Evolutionary conservation across 2,329 filamentous ascomycete species (phyloP).

Genomic region (Xylogone sp.): DNA sequence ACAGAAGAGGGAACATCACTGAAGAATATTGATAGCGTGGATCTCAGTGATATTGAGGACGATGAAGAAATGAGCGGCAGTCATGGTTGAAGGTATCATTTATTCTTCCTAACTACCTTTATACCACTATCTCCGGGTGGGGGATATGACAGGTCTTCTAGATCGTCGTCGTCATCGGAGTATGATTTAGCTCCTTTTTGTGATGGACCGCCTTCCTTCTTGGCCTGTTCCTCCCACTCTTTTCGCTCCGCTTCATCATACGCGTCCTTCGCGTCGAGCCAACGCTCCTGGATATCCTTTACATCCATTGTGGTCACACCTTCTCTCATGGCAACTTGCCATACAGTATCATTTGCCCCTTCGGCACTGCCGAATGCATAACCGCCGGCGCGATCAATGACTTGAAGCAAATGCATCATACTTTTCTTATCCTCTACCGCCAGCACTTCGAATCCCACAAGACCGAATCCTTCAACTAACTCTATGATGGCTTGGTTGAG

Average conservation of each 20-base stretch:
- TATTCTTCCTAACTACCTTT: slow-evolving; percentile 62
- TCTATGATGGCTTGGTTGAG: slow-evolving; percentile 85
- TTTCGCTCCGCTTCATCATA: slow-evolving; percentile 77
- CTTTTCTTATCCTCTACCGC: slow-evolving; percentile 96
- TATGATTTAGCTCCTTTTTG: slow-evolving; percentile 22
- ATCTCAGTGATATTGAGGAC: slow-evolving; percentile 41
- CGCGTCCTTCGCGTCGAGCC: slow-evolving; percentile 86
- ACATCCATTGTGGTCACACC: slow-evolving; percentile 73
- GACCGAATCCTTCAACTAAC: slow-evolving; percentile 82
- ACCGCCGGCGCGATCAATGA: slow-evolving; percentile 87
- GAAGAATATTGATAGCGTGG: slow-evolving; percentile 39
- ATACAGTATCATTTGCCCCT: slow-evolving; percentile 93
- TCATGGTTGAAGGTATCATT: slow-evolving; percentile 43
- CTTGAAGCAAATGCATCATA: slow-evolving; percentile 87
- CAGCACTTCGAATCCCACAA: slow-evolving; percentile 89
- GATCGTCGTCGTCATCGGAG: slow-evolving; percentile 34
- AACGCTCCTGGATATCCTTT: slow-evolving; percentile 89
- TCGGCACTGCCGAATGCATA: slow-evolving; percentile 91
- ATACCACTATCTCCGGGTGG: slow-evolving; percentile 60
- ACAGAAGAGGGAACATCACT: slow-evolving; percentile 21
- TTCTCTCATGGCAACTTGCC: slow-evolving; percentile 89
- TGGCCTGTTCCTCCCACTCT: slow-evolving; percentile 72
- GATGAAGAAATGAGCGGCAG: slow-evolving; percentile 43
- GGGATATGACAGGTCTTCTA: slow-evolving; percentile 41
- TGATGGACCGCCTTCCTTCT: slow-evolving; percentile 37